A percentile compares a stretch with the other conserved stretches of the same genome.
phyloP scores from a whole-genome alignment of 371 early-diverging fungal species.

The Gilbertella persicaria region DNA sequence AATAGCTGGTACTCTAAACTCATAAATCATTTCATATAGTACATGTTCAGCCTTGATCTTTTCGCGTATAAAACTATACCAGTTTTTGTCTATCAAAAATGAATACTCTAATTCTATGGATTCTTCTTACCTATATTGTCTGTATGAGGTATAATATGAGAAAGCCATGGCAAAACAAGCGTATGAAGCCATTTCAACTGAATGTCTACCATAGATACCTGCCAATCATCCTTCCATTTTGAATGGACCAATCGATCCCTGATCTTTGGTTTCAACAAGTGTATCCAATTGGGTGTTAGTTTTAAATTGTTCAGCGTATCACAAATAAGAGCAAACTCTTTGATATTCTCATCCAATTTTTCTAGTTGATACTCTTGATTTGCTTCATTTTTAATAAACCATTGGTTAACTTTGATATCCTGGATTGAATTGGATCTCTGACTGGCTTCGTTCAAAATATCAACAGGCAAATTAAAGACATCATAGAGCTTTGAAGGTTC shows the following conservation, averaged over 20 bases:
- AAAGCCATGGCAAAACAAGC: slow-evolving; percentile 25
- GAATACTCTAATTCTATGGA: background rate
- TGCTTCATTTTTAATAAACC: no score
- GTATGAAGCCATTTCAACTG: slow-evolving; percentile 27
- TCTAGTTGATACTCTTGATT: background rate
- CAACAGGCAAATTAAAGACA: slow-evolving; percentile 9
- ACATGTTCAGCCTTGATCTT: slow-evolving; percentile 25
- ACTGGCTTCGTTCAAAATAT: background rate
- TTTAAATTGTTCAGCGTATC: slow-evolving; percentile 6
- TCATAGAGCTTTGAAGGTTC: slow-evolving; percentile 2
- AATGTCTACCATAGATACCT: slow-evolving; percentile 5
- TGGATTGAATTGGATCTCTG: background rate
- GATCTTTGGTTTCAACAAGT: slow-evolving; percentile 5
- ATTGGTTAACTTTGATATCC: no score
- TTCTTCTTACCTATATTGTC: slow-evolving; percentile 1
- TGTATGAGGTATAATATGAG: slow-evolving; percentile 11
- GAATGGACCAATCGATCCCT: background rate
- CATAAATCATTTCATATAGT: slow-evolving; percentile 21
- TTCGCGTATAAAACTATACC: slow-evolving; percentile 16
- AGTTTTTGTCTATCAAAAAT: slow-evolving; percentile 9
- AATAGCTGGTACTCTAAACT: slow-evolving; percentile 18
- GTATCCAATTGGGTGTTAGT: slow-evolving; percentile 14
- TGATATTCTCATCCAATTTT: background rate
- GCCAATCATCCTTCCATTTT: slow-evolving; percentile 4
- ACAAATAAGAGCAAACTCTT: slow-evolving; percentile 5